phyloP scores from a whole-genome alignment of 1,284 basidiomycete species.

The Cryptococcus maquisensis region DNA sequence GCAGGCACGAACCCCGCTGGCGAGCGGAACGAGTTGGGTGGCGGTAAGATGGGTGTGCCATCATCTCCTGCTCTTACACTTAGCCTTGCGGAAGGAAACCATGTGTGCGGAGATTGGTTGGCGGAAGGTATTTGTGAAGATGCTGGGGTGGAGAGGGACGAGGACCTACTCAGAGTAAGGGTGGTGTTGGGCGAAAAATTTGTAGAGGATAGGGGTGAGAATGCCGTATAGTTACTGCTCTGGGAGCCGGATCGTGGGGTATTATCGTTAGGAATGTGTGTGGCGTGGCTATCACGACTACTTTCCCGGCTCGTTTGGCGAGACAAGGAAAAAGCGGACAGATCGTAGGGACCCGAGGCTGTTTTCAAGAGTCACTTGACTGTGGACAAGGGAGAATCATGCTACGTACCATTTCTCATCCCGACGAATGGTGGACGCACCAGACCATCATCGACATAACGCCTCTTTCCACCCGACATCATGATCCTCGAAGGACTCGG shows the following conservation, averaged over 20 bases:
- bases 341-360: slow-evolving; percentile 19
- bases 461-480: slow-evolving; percentile 2
- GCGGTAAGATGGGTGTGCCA: slow-evolving; percentile 15
- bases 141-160: background rate
- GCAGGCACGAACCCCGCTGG: slow-evolving; percentile 8
- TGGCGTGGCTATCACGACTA: too few relatives aligned
- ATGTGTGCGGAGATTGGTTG: slow-evolving; percentile 5
- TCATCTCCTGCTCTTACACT: slow-evolving; percentile 14
- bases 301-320: background rate
- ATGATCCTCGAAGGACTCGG: background rate
- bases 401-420: background rate
- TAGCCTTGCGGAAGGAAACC: slow-evolving; percentile 6
- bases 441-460: slow-evolving; percentile 13
- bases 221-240: background rate
- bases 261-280: too few relatives aligned
- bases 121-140: background rate
- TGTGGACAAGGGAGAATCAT: background rate
- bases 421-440: background rate
- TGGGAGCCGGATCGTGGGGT: too few relatives aligned
- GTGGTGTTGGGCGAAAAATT: background rate
- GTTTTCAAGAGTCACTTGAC: too few relatives aligned
- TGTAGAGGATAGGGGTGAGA: slow-evolving; percentile 1
- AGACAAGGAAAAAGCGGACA: slow-evolving; percentile 36
- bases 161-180: background rate
- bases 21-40: slow-evolving; percentile 6